Base-by-base conservation (phyloP, 345 rosid genomes). In the Camelina laxa region DNA sequence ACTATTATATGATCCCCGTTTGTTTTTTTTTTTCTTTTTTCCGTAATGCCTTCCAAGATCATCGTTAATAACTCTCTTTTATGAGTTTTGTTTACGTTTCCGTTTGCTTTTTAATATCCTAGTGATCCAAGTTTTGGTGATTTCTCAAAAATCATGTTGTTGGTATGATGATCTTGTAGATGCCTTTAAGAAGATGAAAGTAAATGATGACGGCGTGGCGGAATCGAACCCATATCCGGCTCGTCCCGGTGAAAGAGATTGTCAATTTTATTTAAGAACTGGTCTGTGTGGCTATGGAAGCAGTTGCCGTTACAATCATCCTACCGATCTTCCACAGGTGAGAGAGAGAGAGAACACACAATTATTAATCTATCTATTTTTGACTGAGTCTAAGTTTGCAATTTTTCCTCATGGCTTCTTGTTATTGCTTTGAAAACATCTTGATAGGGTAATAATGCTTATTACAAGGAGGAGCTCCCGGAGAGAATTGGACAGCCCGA, bases 191-290 rank as follows among this genome's bases (percentile, higher is more conserved):
- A 80, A 83, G 80, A 69, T 89, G 83, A 86, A 87, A 75, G 67
- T 87, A 44, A 65, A 68, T 81, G 92, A 84, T 31, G 67, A 60
- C 47, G 74, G 75, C 36, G 61, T 69, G 78, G 70, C 60, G 70
- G 65, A 78, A 69, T 53, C 82, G 16, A 64, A 81, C 58, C 73
- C 77, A 56, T 88, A 88, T 78, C 96, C 93, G 3, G 90, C 83
- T 77, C 96, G 96, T 58, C 91, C 93, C 2, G 91, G 91, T 19
- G 93, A 84, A 81, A 86, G 84, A 17, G 88, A 90, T 79, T 90
- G 96, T 63, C 80, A 67, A 44, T 90, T 74, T 65, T 90, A 81
- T 73, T 24, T 85, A 17, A 88, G 89, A 83, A 88, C 93, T 67
- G 96, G 96, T 27, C 59, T 60, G 0, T 88, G 96, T 75, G 87